A percentile compares a stretch with the other conserved stretches of the same genome.
Evolutionary conservation across 345 rosid species (phyloP).

Genomic region (Sapria himalayana): DNA sequence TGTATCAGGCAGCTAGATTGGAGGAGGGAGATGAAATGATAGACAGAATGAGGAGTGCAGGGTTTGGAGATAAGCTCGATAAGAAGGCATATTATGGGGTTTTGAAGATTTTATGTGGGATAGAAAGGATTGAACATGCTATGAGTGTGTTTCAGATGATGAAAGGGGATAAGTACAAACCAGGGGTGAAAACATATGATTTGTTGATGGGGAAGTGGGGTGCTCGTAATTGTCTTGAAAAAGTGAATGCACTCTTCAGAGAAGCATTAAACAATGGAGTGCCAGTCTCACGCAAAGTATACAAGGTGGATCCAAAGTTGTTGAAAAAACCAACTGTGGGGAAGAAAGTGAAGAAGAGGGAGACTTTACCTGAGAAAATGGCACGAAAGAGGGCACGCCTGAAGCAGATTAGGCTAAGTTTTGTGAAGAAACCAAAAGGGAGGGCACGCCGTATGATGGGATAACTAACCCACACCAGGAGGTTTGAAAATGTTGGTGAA

Average conservation of each 20-base stretch:
- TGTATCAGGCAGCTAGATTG: slow-evolving; percentile 74
- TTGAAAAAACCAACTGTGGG: slow-evolving; percentile 41
- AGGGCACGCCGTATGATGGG: slow-evolving; percentile 22
- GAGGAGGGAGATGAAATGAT: slow-evolving; percentile 93
- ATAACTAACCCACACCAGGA: slow-evolving; percentile 1
- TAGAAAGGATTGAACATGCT: slow-evolving; percentile 92
- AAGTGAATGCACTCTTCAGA: slow-evolving; percentile 49
- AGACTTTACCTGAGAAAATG: slow-evolving; percentile 87
- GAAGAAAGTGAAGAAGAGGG: slow-evolving; percentile 62
- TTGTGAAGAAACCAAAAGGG: slow-evolving; percentile 61
- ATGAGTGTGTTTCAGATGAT: slow-evolving; percentile 60
- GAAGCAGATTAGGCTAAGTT: slow-evolving; percentile 66
- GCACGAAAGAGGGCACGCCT: slow-evolving; percentile 72
- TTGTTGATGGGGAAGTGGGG: slow-evolving; percentile 65
- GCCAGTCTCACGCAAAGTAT: slow-evolving; percentile 46
- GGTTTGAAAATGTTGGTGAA: not conserved
- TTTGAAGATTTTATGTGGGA: slow-evolving; percentile 66
- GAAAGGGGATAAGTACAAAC: slow-evolving; percentile 57
- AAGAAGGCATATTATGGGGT: slow-evolving; percentile 50
- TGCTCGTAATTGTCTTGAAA: slow-evolving; percentile 43
- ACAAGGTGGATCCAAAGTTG: slow-evolving; percentile 38
- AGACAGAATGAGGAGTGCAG: slow-evolving; percentile 68
- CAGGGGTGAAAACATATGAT: slow-evolving; percentile 63
- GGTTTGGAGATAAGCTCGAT: slow-evolving; percentile 31
- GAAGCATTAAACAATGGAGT: slow-evolving; percentile 52